Conservation (phyloP, 192 early-diverging fungal species). For the Umbelopsis vinacea region DNA sequence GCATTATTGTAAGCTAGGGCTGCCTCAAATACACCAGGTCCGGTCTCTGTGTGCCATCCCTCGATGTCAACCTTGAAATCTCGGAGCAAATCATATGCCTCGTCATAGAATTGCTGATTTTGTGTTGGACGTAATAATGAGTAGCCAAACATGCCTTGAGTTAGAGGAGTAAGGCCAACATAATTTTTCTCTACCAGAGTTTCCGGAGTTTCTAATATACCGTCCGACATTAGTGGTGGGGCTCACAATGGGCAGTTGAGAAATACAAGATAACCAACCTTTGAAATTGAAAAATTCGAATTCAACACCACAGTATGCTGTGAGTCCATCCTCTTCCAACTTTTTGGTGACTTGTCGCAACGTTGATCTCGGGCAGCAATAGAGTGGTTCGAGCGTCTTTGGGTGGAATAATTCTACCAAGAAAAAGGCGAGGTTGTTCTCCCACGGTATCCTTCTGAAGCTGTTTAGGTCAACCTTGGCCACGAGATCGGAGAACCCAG, state of each 20-base stretch:
- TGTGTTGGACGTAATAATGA: constrained; percentile 67
- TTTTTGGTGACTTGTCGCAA: constrained; percentile 52
- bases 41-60: constrained; percentile 82
- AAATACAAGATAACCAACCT: constrained; percentile 46
- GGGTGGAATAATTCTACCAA: constrained; percentile 71
- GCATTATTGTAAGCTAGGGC: constrained; percentile 69
- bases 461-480: constrained; percentile 69
- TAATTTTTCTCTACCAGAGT: constrained; percentile 67
- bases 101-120: constrained; percentile 72
- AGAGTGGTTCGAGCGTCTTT: constrained; percentile 52
- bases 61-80: constrained; percentile 69
- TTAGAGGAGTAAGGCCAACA: constrained; percentile 57
- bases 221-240: too few relatives aligned
- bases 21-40: constrained; percentile 83
- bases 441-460: constrained; percentile 74
- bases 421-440: constrained; percentile 74
- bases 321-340: constrained; percentile 41
- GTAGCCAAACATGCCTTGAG: constrained; percentile 86
- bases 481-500: constrained; percentile 63
- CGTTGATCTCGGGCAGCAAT: constrained; percentile 66
- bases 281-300: constrained; percentile 84
- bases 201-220: constrained; percentile 65
- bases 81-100: constrained; percentile 67
- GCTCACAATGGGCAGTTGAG: background rate
- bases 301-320: constrained; percentile 61